Conservation (phyloP, 2,329 filamentous ascomycete genomes). For the Botryotinia convoluta region DNA sequence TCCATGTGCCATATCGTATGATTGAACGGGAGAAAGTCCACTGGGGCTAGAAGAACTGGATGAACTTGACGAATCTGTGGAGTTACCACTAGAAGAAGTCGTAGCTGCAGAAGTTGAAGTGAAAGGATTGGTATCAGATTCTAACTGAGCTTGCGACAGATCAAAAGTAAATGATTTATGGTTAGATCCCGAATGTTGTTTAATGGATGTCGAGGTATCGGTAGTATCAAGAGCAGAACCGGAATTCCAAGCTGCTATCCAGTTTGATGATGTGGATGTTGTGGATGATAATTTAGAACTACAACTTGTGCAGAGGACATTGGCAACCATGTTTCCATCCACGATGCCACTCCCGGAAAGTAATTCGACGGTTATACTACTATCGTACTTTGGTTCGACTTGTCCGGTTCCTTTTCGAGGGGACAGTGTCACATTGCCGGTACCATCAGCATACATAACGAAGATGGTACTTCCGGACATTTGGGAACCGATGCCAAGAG, state of each 20-base stretch:
- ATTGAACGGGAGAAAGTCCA: background rate
- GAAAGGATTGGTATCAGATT: conserved; percentile 33
- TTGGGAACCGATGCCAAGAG: conserved; percentile 52
- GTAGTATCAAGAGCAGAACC: conserved; percentile 30
- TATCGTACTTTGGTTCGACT: conserved; percentile 45
- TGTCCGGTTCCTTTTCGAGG: conserved; percentile 48
- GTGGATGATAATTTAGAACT: conserved; percentile 20
- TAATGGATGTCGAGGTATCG: conserved; percentile 23
- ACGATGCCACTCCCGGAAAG: conserved; percentile 51
- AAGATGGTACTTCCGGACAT: conserved; percentile 60
- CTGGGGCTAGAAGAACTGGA: background rate
- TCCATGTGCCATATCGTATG: conserved; percentile 48
- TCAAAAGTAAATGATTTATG: conserved; percentile 30
- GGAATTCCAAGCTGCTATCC: conserved; percentile 35
- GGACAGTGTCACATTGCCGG: conserved; percentile 55
- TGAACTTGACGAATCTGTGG: conserved; percentile 10
- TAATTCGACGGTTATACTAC: conserved; percentile 43
- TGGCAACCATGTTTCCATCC: conserved; percentile 54
- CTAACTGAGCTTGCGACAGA: conserved; percentile 29
- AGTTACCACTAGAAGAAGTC: conserved; percentile 15
- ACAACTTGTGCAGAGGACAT: conserved; percentile 48
- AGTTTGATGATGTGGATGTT: conserved; percentile 28
- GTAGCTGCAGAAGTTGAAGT: conserved; percentile 19
- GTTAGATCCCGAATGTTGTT: conserved; percentile 25
- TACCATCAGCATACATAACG: conserved; percentile 53